Base-by-base conservation (phyloP, 2,329 filamentous ascomycete species). In the Fusarium sp. region DNA sequence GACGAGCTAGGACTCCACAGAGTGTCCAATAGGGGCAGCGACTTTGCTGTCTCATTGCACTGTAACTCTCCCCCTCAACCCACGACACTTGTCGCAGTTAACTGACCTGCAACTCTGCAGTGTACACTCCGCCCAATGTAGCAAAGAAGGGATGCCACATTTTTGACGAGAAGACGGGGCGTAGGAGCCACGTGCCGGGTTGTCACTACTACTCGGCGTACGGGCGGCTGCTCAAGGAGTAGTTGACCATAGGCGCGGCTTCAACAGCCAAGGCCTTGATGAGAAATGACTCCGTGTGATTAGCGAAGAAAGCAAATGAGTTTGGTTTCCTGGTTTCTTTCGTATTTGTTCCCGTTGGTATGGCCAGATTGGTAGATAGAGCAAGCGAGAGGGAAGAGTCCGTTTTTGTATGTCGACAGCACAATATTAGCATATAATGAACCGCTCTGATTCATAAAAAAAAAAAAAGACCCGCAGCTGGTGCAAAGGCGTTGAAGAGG, bases 81-180 rank as follows among this genome's bases (percentile, higher is more conserved):
- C 59, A 67, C 68, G 74, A 82, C 80, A 72, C 82, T 83, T 68
- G 77, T 80, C 77, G 66, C 70, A 63, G 64, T 68, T 73, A 37
- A 73, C 81, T 84, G 72, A 83, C 78, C 57, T 69, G 77, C 68
- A 74, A 67, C 67, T 65, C 62, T 75, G 73, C 80, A 91, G 87
- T 97, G 69, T 97, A 97, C 81, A 96, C 94, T 16, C 95, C 95
- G 39, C 95, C 95, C 4, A 97, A 98, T 79, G 95, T 96, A 41
- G 94, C 94, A 41, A 93, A 90, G 68, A 90, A 91, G 69, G 95
- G 95, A 27, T 97, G 94, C 82, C 89, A 94, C 79, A 91, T 96
- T 80, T 98, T 96, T 82, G 90, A 96, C 78, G 89, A 92, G 73
- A 87, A 87, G 76, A 97, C 94, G 5, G 94, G 95, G 63, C 91